Conservation (phyloP, 139 green algal genomes). For the Klebsormidium nitens region DNA sequence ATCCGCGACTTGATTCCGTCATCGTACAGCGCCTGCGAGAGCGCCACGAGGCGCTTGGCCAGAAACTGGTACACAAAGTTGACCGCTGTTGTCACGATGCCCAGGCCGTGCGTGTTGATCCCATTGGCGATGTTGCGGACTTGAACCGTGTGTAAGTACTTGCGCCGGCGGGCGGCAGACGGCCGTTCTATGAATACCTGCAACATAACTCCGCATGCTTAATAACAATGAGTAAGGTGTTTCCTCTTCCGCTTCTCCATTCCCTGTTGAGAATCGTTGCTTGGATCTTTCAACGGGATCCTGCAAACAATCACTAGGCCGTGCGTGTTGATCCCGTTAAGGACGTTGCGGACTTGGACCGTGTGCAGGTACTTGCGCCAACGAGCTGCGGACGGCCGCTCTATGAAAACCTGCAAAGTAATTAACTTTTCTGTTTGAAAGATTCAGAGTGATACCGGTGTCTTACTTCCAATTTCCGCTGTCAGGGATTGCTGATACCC, state of each 20-base stretch:
- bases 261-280: too few relatives aligned
- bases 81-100: conserved; percentile 30
- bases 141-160: conserved; percentile 25
- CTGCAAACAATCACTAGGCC: conserved; percentile 24
- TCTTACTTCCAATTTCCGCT: too few relatives aligned
- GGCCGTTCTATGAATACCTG: conserved; percentile 25
- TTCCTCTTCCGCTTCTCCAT: too few relatives aligned
- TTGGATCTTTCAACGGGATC: too few relatives aligned
- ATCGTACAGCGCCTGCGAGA: conserved; percentile 31
- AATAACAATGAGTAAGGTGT: too few relatives aligned
- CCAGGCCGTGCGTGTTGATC: conserved; percentile 29
- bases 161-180: neutral
- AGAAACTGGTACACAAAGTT: conserved; percentile 37
- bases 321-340: conserved; percentile 17
- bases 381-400: neutral
- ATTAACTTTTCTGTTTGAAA: too few relatives aligned
- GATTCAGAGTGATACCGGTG: too few relatives aligned
- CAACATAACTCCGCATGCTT: too few relatives aligned
- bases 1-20: conserved; percentile 29
- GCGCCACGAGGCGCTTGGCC: conserved; percentile 14
- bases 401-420: conserved; percentile 20
- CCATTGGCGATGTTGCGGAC: conserved; percentile 16
- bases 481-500: too few relatives aligned
- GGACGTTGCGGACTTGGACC: conserved; percentile 9
- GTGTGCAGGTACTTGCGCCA: conserved; percentile 17